Conservation (phyloP, 192 early-diverging fungal species). For the Coemansia sp. region DNA sequence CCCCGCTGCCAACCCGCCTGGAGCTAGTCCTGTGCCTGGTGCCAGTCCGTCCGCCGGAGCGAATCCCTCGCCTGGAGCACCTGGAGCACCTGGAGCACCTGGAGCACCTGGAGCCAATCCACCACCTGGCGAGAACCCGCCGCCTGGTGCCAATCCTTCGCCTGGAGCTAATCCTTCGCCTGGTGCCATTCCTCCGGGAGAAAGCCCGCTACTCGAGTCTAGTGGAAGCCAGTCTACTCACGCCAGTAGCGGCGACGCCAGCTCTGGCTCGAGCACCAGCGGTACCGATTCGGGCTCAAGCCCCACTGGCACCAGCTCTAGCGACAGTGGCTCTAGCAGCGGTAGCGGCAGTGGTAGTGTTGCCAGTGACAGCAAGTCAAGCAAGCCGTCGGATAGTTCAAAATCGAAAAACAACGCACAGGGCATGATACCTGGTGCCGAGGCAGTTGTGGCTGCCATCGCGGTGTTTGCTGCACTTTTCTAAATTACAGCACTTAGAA, state of each 20-base stretch:
- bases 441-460: constrained; percentile 10
- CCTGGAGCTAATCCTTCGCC: neutral
- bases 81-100: neutral
- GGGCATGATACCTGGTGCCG: neutral
- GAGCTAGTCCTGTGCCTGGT: neutral
- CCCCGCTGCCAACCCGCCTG: neutral
- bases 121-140: neutral
- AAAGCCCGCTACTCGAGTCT: neutral
- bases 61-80: neutral
- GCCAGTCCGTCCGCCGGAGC: neutral
- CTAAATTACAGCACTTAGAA: neutral
- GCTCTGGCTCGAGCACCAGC: neutral
- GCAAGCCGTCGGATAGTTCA: neutral
- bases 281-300: neutral
- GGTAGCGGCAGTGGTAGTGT: neutral
- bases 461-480: constrained; percentile 23
- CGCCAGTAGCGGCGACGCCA: neutral
- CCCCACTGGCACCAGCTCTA: neutral
- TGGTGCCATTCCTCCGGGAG: neutral
- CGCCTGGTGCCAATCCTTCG: neutral
- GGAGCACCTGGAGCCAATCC: neutral
- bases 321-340: neutral
- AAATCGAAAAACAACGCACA: constrained; percentile 4
- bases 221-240: neutral
- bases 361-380: neutral